Evolutionary conservation across 192 early-diverging fungal species (phyloP).

Genomic region (Coemansia sp.): DNA sequence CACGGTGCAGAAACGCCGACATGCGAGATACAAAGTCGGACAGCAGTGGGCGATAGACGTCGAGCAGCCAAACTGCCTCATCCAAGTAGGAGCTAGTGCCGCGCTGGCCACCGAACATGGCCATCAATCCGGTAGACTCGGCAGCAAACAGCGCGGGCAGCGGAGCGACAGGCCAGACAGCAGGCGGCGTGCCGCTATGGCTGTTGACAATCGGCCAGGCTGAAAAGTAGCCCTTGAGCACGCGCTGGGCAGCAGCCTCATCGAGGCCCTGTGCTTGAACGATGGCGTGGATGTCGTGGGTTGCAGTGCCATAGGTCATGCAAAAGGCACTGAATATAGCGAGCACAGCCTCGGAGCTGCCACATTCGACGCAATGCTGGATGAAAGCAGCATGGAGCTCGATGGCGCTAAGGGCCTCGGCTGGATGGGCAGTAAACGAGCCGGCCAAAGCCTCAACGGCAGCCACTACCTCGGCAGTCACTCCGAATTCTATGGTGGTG

Average conservation of each 20-base stretch:
- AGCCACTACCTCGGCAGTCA: not conserved
- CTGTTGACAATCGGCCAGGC: conserved; percentile 13
- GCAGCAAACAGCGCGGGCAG: conserved; percentile 30
- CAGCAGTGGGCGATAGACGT: conserved; percentile 74
- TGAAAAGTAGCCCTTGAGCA: conserved; percentile 32
- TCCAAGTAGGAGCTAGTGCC: conserved; percentile 85
- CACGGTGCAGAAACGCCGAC: conserved; percentile 63
- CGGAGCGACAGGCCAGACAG: not conserved
- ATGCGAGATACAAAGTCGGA: conserved; percentile 74
- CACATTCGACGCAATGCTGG: conserved; percentile 6
- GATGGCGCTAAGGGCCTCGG: not conserved
- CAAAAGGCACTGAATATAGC: conserved; percentile 10
- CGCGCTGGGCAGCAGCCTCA: conserved; percentile 6
- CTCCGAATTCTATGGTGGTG: not conserved
- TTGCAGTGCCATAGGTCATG: not conserved
- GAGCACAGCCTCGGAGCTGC: not conserved
- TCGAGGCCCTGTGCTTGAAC: conserved; percentile 8
- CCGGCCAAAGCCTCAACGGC: not conserved
- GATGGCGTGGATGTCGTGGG: conserved; percentile 17
- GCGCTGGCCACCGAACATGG: conserved; percentile 95
- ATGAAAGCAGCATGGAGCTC: conserved; percentile 16
- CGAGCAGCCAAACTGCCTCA: conserved; percentile 74
- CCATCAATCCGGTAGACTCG: conserved; percentile 65
- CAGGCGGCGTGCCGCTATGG: not conserved
- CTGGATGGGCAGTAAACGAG: not conserved